Base-by-base conservation (phyloP, 2,329 filamentous ascomycete species). In the Trichoderma hamatum region DNA sequence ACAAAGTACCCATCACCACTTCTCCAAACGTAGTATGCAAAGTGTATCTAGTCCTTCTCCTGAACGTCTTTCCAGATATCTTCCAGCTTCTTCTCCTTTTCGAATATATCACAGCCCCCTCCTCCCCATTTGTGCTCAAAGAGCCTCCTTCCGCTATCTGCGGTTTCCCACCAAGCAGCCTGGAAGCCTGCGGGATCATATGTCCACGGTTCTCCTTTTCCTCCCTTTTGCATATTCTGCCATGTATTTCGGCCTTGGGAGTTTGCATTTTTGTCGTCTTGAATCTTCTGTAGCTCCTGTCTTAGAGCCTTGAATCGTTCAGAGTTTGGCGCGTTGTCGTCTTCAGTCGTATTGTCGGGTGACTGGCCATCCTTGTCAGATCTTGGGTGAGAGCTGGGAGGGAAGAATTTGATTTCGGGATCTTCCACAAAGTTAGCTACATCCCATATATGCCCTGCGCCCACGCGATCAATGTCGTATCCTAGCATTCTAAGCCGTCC, bases 191-290 rank as follows among this genome's bases (percentile, higher is more conserved):
- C 26, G 6, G 66, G 66, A 11, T 68, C 66, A 56, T 68, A 68
- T 1, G 66, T 68, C 66, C 66, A 68, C 3, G 66, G 66, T 24
- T 68, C 66, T 28, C 66, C 66, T 34, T 68, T 52, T 24, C 66
- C 67, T 32, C 67, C 67, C 26, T 69, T 69, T 49, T 69, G 59
- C 60, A 49, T 69, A n/a, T 69, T 56, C 49, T 69, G 67, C 60
- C 67, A 69, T 7, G 60, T 69, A 36, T 69, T 69, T 4, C 67
- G 67, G 32, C 67, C 67, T 2, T 56, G 16, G 1, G 36, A 32
- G n/a, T 69, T 54, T 24, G 34, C 26, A 6, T 14, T 19, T 10
- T 69, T 69, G 3, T 24, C 59, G 19, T 69, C 67, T 26, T 64
- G 59, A 13, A 69, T n/a, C 16, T 56, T 64, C 21, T 64, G 51